These are phyloP conservation scores for Pneumocystis canis DNA, from an alignment of 1,139 yeast species.

Conservation along the genomic window DNA sequence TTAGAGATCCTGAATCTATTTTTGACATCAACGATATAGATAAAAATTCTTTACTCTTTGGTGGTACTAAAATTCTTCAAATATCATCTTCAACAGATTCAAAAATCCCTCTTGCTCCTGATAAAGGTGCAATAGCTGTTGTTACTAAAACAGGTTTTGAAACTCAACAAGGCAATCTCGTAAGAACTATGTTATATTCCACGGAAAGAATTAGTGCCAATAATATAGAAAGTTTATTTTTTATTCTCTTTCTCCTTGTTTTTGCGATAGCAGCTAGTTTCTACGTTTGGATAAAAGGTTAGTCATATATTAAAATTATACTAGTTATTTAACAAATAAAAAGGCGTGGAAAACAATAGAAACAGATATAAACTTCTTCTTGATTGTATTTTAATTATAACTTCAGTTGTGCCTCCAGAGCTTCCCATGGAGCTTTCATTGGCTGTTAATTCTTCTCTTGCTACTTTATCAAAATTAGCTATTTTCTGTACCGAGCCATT, in stretches of 20 bases:
- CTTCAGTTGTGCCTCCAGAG: conserved; percentile 98
- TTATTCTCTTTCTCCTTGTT: conserved; percentile 71
- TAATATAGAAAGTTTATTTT: conserved; percentile 82
- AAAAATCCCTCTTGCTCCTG: conserved; percentile 45
- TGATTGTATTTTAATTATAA: conserved; percentile 87
- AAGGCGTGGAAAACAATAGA: conserved; percentile 86
- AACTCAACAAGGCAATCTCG: conserved; percentile 93
- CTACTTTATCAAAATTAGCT: conserved; percentile 73
- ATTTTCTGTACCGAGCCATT: conserved; percentile 97
- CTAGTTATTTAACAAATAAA: neutral
- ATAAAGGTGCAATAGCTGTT: conserved; percentile 79
- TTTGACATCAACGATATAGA: conserved; percentile 71
- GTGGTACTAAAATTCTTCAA: conserved; percentile 94
- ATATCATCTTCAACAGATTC: conserved; percentile 52
- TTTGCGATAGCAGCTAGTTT: conserved; percentile 94
- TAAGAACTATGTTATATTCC: conserved; percentile 93
- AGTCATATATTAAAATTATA: neutral
- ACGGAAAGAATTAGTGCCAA: conserved; percentile 96
- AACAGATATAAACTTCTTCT: conserved; percentile 81
- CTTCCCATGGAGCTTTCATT: conserved; percentile 96
- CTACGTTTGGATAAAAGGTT: conserved; percentile 85
- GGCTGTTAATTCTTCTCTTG: conserved; percentile 88
- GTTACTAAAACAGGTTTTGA: conserved; percentile 93
- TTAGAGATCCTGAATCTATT: conserved; percentile 58
- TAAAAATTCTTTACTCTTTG: conserved; percentile 77